Evolutionary conservation across 306 rosid species (phyloP).

Genomic region (Vigna hirtella): DNA sequence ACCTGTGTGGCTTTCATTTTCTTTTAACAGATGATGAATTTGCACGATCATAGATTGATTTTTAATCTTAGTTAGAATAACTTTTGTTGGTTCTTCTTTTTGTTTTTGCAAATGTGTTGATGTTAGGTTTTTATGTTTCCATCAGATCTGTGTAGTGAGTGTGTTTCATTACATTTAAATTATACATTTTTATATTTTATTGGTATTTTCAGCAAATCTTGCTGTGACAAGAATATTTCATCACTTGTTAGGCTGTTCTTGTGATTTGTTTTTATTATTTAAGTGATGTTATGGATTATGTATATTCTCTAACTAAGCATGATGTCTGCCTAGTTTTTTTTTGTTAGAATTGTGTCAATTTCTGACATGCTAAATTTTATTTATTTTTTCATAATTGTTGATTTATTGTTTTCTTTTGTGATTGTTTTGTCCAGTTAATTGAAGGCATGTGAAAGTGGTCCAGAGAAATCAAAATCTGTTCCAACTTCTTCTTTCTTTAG

Average conservation of each 20-base stretch:
- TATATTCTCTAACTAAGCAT: background rate
- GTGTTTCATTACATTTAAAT: background rate
- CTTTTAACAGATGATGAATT: background rate
- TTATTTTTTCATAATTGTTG: background rate
- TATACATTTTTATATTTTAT: background rate
- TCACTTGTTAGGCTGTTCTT: background rate
- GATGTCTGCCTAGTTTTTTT: background rate
- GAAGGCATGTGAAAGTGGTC: conserved; percentile 65
- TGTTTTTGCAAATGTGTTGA: background rate
- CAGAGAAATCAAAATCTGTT: conserved; percentile 55
- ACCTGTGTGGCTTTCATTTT: background rate
- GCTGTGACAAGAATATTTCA: background rate
- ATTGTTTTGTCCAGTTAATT: conserved; percentile 41
- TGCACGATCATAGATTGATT: background rate
- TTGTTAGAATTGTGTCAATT: background rate
- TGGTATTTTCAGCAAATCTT: background rate
- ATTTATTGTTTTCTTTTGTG: background rate
- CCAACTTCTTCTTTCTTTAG: conserved; percentile 41
- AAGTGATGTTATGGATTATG: background rate
- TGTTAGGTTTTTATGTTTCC: background rate
- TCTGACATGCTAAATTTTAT: background rate
- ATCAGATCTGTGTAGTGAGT: conserved; percentile 37
- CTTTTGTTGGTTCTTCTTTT: background rate
- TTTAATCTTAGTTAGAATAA: background rate
- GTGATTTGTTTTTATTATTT: background rate